Base-by-base conservation (phyloP, 2,329 filamentous ascomycete species). In the Fusarium irregulare region DNA sequence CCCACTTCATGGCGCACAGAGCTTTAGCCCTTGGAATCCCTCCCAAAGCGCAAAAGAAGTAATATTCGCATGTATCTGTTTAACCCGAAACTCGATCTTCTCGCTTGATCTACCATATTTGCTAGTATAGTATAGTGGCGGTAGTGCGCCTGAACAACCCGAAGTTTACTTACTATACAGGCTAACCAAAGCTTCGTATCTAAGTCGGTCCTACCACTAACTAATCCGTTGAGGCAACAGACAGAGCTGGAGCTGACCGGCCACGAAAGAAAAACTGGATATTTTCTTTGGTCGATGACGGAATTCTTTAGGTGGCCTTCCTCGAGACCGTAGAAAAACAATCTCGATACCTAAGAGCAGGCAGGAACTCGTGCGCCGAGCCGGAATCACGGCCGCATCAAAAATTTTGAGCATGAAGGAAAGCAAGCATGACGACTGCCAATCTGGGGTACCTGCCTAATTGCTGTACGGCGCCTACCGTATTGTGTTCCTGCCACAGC, bases 401-500 rank as follows among this genome's bases (percentile, higher is more conserved):
- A 59, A 23, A 32, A 13, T 18, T 30, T 23, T 25, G 56, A 61
- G 46, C 59, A 44, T 50, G 44, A 61, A 49, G 34, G 54, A 54
- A 66, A 59, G 34, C 49, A 32, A 44, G 60, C 60, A 66, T 69
- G 68, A 72, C 68, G 64, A 71, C 51, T 71, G 63, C 58, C 51
- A 55, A 50, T 47, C 47, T 60, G 32, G 55, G 32, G 56, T 50
- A 44, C 42, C 37, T 60, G 56, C 51, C 57, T 51, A 42, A 50
- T 37, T 45, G 27, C 28, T 41, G 44, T 41, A 21, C 54, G 20
- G 20, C 27, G 28, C 54, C 57, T 64, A 16, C 40, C 41, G 59
- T 50, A 34, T 32, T 55, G 48, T 66, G 55, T 65, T 61, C 48
- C 53, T 68, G 41, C 46, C 54, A 63, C 41, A 44, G 64, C 57